A percentile compares a stretch with the other conserved stretches of the same genome.
phyloP scores from a whole-genome alignment of 1,139 yeast genomes.

The Suhomyces guaymorum region DNA sequence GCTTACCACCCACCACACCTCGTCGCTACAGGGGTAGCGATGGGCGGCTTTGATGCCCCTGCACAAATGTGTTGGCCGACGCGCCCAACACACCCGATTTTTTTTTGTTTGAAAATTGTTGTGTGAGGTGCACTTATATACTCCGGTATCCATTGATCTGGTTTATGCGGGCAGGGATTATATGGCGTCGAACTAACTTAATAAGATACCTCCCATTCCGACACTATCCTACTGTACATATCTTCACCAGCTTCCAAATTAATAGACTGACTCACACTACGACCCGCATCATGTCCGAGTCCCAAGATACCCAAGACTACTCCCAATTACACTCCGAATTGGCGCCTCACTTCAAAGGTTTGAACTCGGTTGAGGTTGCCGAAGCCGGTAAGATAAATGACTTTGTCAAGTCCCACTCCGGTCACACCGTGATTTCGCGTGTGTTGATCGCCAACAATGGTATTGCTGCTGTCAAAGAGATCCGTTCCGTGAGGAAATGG shows the following conservation, averaged over 20 bases:
- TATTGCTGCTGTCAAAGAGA: conserved; percentile 98
- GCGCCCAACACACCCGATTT: conserved; percentile 8
- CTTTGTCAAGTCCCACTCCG: conserved; percentile 82
- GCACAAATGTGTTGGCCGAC: conserved; percentile 6
- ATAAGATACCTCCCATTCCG: conserved; percentile 5
- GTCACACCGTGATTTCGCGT: conserved; percentile 91
- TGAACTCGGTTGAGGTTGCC: conserved; percentile 71
- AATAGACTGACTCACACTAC: conserved; percentile 10
- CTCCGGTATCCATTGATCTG: conserved; percentile 6
- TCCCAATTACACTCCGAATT: conserved; percentile 40
- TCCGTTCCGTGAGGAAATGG: conserved; percentile 97
- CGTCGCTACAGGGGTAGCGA: too few relatives aligned
- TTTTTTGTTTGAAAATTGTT: conserved; percentile 5
- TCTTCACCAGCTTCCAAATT: conserved; percentile 4
- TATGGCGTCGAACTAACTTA: conserved; percentile 10
- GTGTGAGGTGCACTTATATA: conserved; percentile 7
- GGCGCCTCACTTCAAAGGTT: conserved; percentile 77
- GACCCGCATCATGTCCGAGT: conserved; percentile 14
- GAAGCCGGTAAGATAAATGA: conserved; percentile 75
- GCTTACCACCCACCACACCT: too few relatives aligned
- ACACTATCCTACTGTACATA: conserved; percentile 10
- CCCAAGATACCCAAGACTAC: conserved; percentile 26
- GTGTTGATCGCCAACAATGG: conserved; percentile 96
- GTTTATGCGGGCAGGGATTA: conserved; percentile 11
- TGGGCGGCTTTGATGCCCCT: too few relatives aligned